A percentile compares a stretch with the other conserved stretches of the same genome.
phyloP scores from a whole-genome alignment of 805 yeast genomes.

The Saccharomycopsis schoenii region DNA sequence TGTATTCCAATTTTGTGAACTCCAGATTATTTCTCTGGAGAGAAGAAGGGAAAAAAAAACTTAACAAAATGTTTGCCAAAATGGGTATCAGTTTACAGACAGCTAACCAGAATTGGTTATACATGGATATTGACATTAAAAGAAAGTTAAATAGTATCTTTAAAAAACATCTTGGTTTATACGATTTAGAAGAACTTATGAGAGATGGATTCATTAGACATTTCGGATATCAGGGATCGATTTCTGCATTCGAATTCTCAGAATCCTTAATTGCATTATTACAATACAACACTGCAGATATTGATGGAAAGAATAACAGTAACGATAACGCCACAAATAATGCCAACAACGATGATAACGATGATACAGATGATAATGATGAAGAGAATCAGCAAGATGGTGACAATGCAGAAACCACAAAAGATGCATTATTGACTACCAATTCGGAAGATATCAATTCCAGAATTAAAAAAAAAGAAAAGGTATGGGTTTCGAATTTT shows the following conservation, averaged over 20 bases:
- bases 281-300: slow-evolving; percentile 32
- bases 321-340: slow-evolving; percentile 11
- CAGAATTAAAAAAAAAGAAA: slow-evolving; percentile 36
- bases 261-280: slow-evolving; percentile 80
- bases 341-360: neutral
- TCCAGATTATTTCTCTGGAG: slow-evolving; percentile 84
- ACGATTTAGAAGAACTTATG: slow-evolving; percentile 74
- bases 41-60: slow-evolving; percentile 76
- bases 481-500: slow-evolving; percentile 65
- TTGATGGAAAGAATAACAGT: slow-evolving; percentile 8
- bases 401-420: slow-evolving; percentile 15
- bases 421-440: neutral
- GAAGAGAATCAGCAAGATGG: slow-evolving; percentile 20
- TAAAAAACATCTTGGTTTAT: slow-evolving; percentile 56
- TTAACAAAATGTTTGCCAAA: slow-evolving; percentile 87
- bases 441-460: slow-evolving; percentile 13
- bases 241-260: slow-evolving; percentile 88
- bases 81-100: slow-evolving; percentile 89
- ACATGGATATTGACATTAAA: slow-evolving; percentile 74
- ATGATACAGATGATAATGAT: slow-evolving; percentile 23
- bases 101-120: slow-evolving; percentile 90
- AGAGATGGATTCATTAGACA: slow-evolving; percentile 81
- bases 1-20: slow-evolving; percentile 84
- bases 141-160: slow-evolving; percentile 62
- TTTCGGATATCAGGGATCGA: slow-evolving; percentile 78